Conservation (phyloP, 192 early-diverging fungal genomes). For the Spinellus fusiger region DNA sequence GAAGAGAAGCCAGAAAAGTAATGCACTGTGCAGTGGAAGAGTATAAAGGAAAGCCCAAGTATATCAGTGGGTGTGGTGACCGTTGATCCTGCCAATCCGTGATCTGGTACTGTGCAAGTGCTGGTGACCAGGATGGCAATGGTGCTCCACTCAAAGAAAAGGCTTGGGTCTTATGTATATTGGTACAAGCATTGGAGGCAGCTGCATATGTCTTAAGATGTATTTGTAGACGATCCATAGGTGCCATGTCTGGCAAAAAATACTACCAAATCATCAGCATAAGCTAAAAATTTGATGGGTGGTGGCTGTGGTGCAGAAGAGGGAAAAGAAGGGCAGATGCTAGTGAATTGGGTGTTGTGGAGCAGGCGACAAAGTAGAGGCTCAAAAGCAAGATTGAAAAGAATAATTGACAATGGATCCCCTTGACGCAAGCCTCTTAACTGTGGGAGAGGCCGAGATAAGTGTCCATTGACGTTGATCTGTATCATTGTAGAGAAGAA, state of each 20-base stretch:
- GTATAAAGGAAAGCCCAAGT: conserved; percentile 12
- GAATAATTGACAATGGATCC: conserved; percentile 25
- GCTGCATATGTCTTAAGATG: background rate
- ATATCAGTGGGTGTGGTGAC: background rate
- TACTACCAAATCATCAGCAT: conserved; percentile 26
- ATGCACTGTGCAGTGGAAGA: background rate
- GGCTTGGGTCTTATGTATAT: conserved; percentile 16
- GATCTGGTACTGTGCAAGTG: background rate
- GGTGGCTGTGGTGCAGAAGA: background rate
- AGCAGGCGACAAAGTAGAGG: conserved; percentile 11
- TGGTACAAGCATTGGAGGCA: conserved; percentile 20
- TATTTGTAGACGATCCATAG: background rate
- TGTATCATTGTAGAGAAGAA: conserved; percentile 8
- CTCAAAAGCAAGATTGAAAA: conserved; percentile 28
- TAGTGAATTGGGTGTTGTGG: background rate
- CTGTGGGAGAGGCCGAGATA: conserved; percentile 5
- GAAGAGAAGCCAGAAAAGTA: background rate
- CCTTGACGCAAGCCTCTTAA: conserved; percentile 28
- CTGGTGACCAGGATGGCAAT: background rate
- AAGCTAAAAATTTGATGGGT: background rate
- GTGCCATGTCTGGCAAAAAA: background rate
- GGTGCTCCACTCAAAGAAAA: conserved; percentile 11
- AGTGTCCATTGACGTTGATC: conserved; percentile 20
- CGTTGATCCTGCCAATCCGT: background rate
- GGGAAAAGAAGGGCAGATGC: background rate